Conservation (phyloP, 2,329 filamentous ascomycete species). For the Pseudogymnoascus sp. region DNA sequence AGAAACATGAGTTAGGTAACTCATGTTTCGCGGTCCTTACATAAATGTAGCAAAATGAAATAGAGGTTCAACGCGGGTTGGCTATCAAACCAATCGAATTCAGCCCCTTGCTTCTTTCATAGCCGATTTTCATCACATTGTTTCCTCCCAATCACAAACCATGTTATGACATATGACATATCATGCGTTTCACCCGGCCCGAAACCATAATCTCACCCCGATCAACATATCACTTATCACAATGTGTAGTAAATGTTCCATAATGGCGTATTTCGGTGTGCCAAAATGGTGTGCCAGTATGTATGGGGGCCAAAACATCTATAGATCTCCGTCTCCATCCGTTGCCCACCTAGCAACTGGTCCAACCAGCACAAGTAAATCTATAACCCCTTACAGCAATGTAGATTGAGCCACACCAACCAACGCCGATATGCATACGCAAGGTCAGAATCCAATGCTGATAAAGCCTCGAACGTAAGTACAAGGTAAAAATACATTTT, state of each 20-base stretch:
- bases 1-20: background rate
- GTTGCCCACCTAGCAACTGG: background rate
- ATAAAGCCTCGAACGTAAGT: background rate
- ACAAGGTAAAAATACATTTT: background rate
- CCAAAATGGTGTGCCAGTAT: background rate
- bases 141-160: background rate
- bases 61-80: background rate
- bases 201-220: background rate
- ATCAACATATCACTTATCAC: background rate
- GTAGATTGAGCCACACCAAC: background rate
- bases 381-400: background rate
- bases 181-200: background rate
- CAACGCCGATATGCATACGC: background rate
- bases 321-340: background rate
- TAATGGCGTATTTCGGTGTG: background rate
- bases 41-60: background rate
- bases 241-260: background rate
- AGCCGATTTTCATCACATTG: background rate
- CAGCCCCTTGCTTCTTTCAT: background rate
- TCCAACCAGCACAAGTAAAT: background rate
- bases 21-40: background rate
- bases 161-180: slow-evolving; percentile 3
- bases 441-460: background rate
- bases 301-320: background rate
- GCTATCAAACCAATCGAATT: background rate